Evolutionary conservation across 1,284 basidiomycete genomes (phyloP).

Genomic region (Phellopilus nigrolimitatus): DNA sequence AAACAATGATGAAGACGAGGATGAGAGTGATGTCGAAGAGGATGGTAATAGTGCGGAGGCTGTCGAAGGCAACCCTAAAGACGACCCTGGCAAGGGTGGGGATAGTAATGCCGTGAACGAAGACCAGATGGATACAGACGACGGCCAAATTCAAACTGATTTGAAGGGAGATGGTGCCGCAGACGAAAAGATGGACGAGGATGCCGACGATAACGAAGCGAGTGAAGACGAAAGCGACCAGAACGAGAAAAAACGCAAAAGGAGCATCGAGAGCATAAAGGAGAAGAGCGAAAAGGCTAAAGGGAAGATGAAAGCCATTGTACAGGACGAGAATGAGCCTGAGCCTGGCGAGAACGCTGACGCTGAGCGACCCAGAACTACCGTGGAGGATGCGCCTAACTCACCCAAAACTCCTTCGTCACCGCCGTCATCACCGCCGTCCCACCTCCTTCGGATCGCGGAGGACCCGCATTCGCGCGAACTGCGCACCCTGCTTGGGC

Average conservation of each 20-base stretch:
- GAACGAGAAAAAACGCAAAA: constrained; percentile 1
- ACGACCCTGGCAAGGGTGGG: no score
- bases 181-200: no score
- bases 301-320: constrained; percentile 3
- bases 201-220: neutral
- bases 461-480: neutral
- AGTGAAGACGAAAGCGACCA: no score
- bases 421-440: neutral
- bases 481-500: neutral
- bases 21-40: neutral
- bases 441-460: neutral
- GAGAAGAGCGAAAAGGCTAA: constrained; percentile 4
- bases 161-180: no score
- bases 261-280: neutral
- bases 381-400: neutral
- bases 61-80: no score
- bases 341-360: neutral
- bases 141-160: no score
- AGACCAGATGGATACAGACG: no score
- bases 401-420: neutral
- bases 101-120: no score
- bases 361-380: neutral
- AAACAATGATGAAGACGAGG: neutral
- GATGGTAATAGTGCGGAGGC: no score
- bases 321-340: neutral